These are phyloP conservation scores for Syzygium grande DNA, from an alignment of 345 rosid genomes.

Conservation along the genomic window DNA sequence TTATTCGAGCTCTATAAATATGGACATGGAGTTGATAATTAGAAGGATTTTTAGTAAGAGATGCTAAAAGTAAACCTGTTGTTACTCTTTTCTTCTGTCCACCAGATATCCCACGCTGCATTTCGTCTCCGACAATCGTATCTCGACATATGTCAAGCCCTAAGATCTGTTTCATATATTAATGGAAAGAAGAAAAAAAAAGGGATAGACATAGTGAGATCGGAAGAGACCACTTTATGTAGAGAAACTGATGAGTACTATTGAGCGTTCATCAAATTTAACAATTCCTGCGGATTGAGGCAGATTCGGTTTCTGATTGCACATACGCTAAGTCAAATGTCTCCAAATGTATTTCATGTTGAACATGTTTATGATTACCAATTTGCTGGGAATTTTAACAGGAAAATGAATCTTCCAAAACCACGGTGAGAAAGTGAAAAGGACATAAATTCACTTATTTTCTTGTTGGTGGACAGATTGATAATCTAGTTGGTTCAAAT, in stretches of 20 bases:
- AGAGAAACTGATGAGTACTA: too few relatives aligned
- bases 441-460: neutral
- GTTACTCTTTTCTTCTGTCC: conserved; percentile 91
- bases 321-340: too few relatives aligned
- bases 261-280: too few relatives aligned
- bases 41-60: neutral
- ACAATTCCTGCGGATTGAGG: too few relatives aligned
- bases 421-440: neutral
- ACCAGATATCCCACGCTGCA: conserved; percentile 79
- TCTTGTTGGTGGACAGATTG: neutral
- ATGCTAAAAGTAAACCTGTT: conserved; percentile 41
- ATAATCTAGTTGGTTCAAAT: neutral
- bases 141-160: conserved; percentile 37
- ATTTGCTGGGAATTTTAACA: neutral
- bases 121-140: conserved; percentile 68
- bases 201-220: too few relatives aligned
- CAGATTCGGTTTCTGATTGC: too few relatives aligned
- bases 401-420: neutral
- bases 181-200: neutral
- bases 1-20: neutral
- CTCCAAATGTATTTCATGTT: too few relatives aligned
- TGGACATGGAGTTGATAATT: neutral
- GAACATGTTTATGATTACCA: neutral
- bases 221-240: too few relatives aligned
- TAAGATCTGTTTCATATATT: neutral